Evolutionary conservation across 345 rosid species (phyloP).

Genomic region (Eucalyptus microcorys): DNA sequence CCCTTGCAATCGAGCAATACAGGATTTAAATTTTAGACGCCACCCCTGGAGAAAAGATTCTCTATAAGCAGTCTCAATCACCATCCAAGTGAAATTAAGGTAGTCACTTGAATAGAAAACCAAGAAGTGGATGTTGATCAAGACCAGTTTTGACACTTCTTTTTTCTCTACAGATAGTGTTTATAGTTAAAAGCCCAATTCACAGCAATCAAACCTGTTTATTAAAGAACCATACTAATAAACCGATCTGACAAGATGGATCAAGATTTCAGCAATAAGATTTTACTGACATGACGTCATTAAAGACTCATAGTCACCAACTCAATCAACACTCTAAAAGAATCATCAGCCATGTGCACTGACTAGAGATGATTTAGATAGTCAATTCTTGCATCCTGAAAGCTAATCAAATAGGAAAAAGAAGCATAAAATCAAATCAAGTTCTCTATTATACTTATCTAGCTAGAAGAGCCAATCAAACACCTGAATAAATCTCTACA

Average conservation of each 20-base stretch:
- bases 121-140: neutral
- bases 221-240: neutral
- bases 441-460: neutral
- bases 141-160: neutral
- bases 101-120: neutral
- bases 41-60: neutral
- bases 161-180: neutral
- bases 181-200: neutral
- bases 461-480: neutral
- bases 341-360: neutral
- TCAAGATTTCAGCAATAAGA: neutral
- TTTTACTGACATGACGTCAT: neutral
- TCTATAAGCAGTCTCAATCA: neutral
- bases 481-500: neutral
- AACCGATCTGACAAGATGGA: neutral
- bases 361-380: neutral
- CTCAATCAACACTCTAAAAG: neutral
- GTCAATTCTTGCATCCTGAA: neutral
- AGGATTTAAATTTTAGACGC: neutral
- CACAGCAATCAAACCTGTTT: neutral
- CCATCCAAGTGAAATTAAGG: neutral
- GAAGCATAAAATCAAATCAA: neutral
- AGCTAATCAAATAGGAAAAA: neutral
- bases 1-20: neutral
- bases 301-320: neutral